Base-by-base conservation (phyloP, 345 rosid genomes). In the Boechera stricta region DNA sequence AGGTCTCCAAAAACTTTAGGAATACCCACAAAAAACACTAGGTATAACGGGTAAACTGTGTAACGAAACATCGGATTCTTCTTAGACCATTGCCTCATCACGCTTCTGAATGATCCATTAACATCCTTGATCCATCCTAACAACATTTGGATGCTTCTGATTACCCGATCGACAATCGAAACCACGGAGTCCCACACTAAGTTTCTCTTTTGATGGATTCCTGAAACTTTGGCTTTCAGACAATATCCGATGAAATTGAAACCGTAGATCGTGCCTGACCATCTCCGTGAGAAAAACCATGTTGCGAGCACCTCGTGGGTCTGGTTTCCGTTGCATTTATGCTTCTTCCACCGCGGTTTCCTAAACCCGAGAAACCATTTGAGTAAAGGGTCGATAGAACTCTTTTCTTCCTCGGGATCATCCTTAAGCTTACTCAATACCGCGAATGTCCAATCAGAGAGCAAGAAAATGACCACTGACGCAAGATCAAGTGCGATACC, bases 401-500 rank as follows among this genome's bases (percentile, higher is more conserved):
- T 35, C 67, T 64, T 28, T 3, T 24, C 4, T 18, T 57, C 44
- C 4, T 61, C 74, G 3, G 82, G 54, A 18, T 77, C 59, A 2
- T 35, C 69, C 52, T 56, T 72, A 3, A 72, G 38, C 29, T 45
- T 13, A 11, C 49, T 63, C 28, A 76, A 70, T 44, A 12, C 6
- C 2, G 75, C 84, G 1, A 85, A 76, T 1, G 83, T 84, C 94
- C 96, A 86, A 28, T 92, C 86, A 2, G 94, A 90, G 71, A 87
- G 73, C 74, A 86, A 13, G 66, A 85, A 79, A 81, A 84, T 84
- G 63, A 80, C 7, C 15, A 85, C 5, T 0, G 89, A 77, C 1
- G 80, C 21, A 0, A 71, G 4, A 38, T 92, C 94, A 2, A 90
- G 86, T 0, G 77, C 83, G 2, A 90, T 38, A 1, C 89, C 92